phyloP scores from a whole-genome alignment of 2,329 filamentous ascomycete genomes.

The Cadophora sp. region DNA sequence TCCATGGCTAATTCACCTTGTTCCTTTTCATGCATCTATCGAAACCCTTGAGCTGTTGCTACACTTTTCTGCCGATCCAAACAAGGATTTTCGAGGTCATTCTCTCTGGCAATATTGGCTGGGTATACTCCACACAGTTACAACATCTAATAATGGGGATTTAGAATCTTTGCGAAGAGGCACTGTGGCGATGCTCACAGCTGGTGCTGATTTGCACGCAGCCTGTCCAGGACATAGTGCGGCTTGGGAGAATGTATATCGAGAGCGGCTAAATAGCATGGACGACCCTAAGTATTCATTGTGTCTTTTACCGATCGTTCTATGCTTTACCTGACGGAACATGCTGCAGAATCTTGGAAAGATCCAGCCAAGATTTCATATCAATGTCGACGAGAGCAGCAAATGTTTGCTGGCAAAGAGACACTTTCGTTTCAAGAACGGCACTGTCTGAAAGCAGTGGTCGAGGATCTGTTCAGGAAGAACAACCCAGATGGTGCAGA shows the following conservation, averaged over 20 bases:
- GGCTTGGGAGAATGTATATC: background rate
- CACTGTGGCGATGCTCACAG: background rate
- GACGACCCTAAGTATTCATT: background rate
- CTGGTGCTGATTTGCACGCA: background rate
- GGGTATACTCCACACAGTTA: background rate
- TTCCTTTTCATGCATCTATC: background rate
- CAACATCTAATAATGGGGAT: background rate
- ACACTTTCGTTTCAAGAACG: background rate
- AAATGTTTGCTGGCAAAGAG: background rate
- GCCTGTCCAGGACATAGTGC: background rate
- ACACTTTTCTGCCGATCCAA: background rate
- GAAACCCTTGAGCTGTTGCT: background rate
- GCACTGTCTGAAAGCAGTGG: conserved; percentile 6
- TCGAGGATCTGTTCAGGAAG: background rate
- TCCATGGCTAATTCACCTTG: background rate
- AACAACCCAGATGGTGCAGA: background rate
- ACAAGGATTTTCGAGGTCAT: background rate
- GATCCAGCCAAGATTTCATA: background rate
- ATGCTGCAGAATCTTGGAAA: background rate
- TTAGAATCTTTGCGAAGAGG: background rate
- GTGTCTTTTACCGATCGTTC: background rate
- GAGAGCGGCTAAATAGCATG: background rate
- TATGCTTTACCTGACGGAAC: background rate
- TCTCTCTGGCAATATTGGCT: background rate
- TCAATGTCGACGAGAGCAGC: background rate